phyloP scores from a whole-genome alignment of 2,329 filamentous ascomycete genomes.

The Pyrenophora seminiperda region DNA sequence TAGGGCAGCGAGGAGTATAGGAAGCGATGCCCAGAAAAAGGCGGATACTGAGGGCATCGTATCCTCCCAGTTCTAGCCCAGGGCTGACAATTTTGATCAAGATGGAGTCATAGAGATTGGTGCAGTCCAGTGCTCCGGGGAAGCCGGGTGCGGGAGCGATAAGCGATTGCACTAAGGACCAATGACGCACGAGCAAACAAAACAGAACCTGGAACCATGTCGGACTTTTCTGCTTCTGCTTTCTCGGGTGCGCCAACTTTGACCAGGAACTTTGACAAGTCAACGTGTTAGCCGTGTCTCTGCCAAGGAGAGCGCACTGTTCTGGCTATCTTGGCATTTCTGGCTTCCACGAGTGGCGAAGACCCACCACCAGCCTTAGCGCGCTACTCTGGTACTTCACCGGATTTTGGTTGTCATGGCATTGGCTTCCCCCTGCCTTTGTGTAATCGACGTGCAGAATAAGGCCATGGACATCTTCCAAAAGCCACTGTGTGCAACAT shows the following conservation, averaged over 20 bases:
- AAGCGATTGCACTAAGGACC: conserved; percentile 1
- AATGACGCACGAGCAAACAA: background rate
- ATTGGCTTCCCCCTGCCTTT: background rate
- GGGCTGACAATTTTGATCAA: background rate
- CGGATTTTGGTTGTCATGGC: background rate
- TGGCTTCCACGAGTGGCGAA: too few relatives aligned
- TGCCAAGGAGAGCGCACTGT: background rate
- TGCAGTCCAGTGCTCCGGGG: background rate
- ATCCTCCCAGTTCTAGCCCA: conserved; percentile 1
- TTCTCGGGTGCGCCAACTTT: background rate
- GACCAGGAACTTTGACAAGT: too few relatives aligned
- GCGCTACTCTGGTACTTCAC: background rate
- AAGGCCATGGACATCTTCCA: background rate
- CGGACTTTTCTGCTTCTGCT: background rate
- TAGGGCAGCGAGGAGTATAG: conserved; percentile 34
- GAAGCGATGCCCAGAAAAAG: conserved; percentile 31
- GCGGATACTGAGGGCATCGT: conserved; percentile 30
- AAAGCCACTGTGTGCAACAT: background rate
- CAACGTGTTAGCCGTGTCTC: too few relatives aligned
- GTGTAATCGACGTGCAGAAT: background rate
- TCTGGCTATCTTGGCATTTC: background rate
- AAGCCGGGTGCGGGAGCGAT: conserved; percentile 1
- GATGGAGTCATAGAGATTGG: background rate
- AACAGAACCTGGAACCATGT: background rate
- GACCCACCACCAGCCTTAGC: background rate